Evolutionary conservation across 805 yeast species (phyloP), one percentile per base, ranked within the genome.

Genomic region (Cyberlindnera petersonii): DNA sequence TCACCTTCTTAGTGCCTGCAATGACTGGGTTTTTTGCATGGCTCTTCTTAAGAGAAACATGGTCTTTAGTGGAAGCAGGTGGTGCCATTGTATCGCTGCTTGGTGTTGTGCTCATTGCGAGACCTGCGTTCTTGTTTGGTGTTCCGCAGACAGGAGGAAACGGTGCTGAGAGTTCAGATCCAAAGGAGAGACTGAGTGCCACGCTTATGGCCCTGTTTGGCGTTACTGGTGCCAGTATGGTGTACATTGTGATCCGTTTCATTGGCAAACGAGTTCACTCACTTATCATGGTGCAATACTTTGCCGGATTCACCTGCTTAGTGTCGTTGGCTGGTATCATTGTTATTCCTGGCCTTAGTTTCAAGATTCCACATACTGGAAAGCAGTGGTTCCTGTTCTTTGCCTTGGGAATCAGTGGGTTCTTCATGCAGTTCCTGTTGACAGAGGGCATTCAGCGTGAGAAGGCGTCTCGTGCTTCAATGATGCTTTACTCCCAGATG

Each of bases 371-470:
- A 1, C 72, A 69, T 14, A 72, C 74, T n/a, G 21, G 48, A 1
- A 65, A 65, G 50, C 91, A 86, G 58, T 85, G 95, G 93, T 47
- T 64, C 3, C 61, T 84, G 16, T 71, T 88, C 46, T 39, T 63
- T 2, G 56, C 71, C 17, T 70, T 86, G 42, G 95, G 96, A 3
- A 44, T 82, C 2, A 71, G 84, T 37, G 97, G 97, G 0, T 89
- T 88, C 60, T 62, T 79, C 43, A 83, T 82, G 80, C 96, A 89
- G 59, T 80, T 79, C 52, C 64, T 81, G 26, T 61, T 85, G 33
- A 85, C 96, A 0, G 77, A 86, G 8, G 96, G 96, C 1, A 73
- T 88, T 35, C 95, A 86, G 58, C 68, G 86, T 39, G 95, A 85
- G 46, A 72, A 69, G 43, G 94, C 96, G 0, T 78, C 87, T 4